Evolutionary conservation across 441 rosid species (phyloP), one percentile per base, ranked within the genome.

Genomic region (Bruguiera hainesii): DNA sequence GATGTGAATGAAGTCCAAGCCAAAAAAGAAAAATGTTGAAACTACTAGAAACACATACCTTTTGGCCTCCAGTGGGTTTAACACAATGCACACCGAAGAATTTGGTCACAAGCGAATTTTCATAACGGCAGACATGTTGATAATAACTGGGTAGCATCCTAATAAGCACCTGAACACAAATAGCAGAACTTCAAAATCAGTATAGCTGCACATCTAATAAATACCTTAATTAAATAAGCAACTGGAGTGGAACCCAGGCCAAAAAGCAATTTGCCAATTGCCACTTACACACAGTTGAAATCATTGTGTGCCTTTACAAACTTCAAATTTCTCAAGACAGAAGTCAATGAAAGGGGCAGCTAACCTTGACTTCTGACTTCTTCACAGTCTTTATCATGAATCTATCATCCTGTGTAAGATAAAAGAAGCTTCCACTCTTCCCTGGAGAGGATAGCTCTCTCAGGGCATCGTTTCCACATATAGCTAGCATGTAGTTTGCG

Each of bases 281-380:
- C 78, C 60, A 72, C 52, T 61, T 49, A 61, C 56, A 76, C 63
- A 53, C 55, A 31, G n/a, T 7, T 55, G 52, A 69, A 68, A 62
- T 33, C 11, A 19, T 20, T 46, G 11, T 37, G 37, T 57, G 37
- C 56, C 71, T 19, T 29, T 46, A 15, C 23, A 49, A 57, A 53
- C 16, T 61, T 30, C 13, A 66, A 76, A 64, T 19, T 71, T 16
- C 57, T 55, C 60, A 50, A 39, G 39, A 67, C 33, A 55, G 30
- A 66, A 75, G 76, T 73, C 71, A 68, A 74, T 33, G 15, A 58
- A 51, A 73, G 50, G 29, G 80, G 76, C 71, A 63, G 80, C 91
- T 72, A 80, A 90, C 98, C 97, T 93, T 91, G 84, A 89, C 96
- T 85, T 93, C 98, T 4, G 98, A 89, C 83, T 93, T 93, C 79